Base-by-base conservation (phyloP, 768 basidiomycete genomes). In the Termitomyces sp. region DNA sequence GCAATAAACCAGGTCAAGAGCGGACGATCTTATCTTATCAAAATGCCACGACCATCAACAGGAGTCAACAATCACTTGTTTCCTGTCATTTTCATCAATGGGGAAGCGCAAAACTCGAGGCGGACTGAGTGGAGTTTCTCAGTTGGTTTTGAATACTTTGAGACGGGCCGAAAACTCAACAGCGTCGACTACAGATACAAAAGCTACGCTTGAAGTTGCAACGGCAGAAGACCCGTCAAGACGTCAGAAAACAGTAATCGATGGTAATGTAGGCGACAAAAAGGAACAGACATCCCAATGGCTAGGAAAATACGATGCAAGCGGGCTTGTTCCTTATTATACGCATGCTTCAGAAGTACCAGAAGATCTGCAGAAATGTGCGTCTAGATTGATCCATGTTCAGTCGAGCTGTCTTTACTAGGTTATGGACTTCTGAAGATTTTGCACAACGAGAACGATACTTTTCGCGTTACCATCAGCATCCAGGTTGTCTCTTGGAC, bases 361-460 rank as follows among this genome's bases (percentile, higher is more conserved):
- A 3, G 73, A 79, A 17, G 81, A 89, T 65, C 78, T 96, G 9
- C 75, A 80, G 63, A 97, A 97, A 78, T 96, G 94, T 95, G 64
- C 58, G 88, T 75, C 28, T 15, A 41, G 50, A 37, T 54, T 2
- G 35, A 28, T 54, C 2, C 35, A 28, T n/a, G 41, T 44, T 21
- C 21, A 19, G 6, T 19, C 53, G 28, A 9, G 26, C 21, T 26
- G 21, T n/a, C 53, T 47, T 30, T 41, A 23, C 45, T 41, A 21
- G 15, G 8, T n/a, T 17, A 14, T 60, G 10, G 33, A 52, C 33
- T 26, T 35, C 56, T 46, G 42, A 64, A 98, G 95, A 98, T 68
- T 98, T 89, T 66, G 80, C 80, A 5, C 96, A 98, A 68, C 78
- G 96, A 33, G 78, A 82, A 53, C 83, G 92, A 1, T 86, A 83